These are phyloP conservation scores for Coffea canephora DNA, from an alignment of 257 asterid species.

Conservation along the genomic window DNA sequence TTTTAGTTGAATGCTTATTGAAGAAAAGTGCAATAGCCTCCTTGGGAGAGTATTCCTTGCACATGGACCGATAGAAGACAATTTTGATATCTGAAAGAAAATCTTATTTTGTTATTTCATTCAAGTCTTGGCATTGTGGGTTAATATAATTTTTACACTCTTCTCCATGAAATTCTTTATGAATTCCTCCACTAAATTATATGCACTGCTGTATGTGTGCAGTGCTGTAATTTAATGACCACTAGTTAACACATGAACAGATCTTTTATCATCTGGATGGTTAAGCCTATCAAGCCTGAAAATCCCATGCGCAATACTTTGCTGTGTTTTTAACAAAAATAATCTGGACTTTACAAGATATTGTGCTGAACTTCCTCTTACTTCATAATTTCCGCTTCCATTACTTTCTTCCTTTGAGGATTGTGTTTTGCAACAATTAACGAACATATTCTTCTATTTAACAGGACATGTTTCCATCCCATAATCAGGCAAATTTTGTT, in stretches of 20 bases:
- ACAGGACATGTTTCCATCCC: conserved; percentile 30
- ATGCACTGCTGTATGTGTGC: too few relatives aligned
- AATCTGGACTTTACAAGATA: not conserved
- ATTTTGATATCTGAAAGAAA: not conserved
- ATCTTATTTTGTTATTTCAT: not conserved
- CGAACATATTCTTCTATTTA: conserved; percentile 22
- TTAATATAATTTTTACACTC: not conserved
- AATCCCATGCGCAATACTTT: not conserved
- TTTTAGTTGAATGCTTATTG: not conserved
- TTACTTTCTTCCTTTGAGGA: not conserved
- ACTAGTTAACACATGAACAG: not conserved
- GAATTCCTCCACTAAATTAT: not conserved
- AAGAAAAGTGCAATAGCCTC: not conserved
- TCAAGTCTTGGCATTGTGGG: not conserved
- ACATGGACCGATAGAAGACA: not conserved
- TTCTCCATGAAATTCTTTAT: not conserved
- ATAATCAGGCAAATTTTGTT: conserved; percentile 36
- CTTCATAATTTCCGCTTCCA: not conserved
- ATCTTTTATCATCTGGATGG: not conserved
- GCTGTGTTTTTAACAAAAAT: not conserved
- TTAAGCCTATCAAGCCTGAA: not conserved
- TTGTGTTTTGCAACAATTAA: conserved; percentile 12
- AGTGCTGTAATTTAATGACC: not conserved
- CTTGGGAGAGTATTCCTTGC: not conserved
- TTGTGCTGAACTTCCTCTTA: not conserved